Evolutionary conservation across 2,329 filamentous ascomycete genomes (phyloP), one percentile per base, ranked within the genome.

Genomic region (Xylaria hypoxylon): DNA sequence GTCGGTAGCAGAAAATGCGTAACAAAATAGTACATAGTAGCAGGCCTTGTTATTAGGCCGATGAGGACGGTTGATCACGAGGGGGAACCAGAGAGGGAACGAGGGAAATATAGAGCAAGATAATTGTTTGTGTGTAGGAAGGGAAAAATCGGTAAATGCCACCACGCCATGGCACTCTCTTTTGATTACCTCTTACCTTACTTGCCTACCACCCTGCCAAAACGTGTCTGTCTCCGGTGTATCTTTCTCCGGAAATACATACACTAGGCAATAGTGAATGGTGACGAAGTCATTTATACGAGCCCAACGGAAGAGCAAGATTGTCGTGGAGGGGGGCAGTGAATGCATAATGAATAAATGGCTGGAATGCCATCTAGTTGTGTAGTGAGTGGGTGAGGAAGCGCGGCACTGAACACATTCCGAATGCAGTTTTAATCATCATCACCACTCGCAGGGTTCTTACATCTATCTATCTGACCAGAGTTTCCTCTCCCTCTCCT

Each of bases 31-130:
- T 40, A 40, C 51, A 40, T 24, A 53, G 51, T 55, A 62, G 47
- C 56, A 69, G 59, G 63, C 62, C 68, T 65, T 71, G 65, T 69
- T 72, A 66, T 69, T 65, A 73, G 74, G 71, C 74, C 70, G 67
- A 70, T 71, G 71, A 71, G 68, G 57, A 67, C 70, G 68, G 71
- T 33, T 63, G 69, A 69, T 64, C 61, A 68, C 61, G 67, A 62
- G 61, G 69, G 68, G 59, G 69, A 67, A 68, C 70, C 60, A 64
- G 64, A 67, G 67, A 68, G 59, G 65, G 59, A 67, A 63, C 68
- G 66, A 69, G 57, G 58, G 60, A 67, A 62, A 67, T 58, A 61
- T 48, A 62, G 60, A 66, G 59, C 62, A 45, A 44, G 44, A 48
- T 38, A 55, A 55, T 55, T 28, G 52, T 64, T 62, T 66, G 59